These are phyloP conservation scores for Ceratocystis albifundus DNA, from an alignment of 2,329 filamentous ascomycete genomes.

Conservation along the genomic window DNA sequence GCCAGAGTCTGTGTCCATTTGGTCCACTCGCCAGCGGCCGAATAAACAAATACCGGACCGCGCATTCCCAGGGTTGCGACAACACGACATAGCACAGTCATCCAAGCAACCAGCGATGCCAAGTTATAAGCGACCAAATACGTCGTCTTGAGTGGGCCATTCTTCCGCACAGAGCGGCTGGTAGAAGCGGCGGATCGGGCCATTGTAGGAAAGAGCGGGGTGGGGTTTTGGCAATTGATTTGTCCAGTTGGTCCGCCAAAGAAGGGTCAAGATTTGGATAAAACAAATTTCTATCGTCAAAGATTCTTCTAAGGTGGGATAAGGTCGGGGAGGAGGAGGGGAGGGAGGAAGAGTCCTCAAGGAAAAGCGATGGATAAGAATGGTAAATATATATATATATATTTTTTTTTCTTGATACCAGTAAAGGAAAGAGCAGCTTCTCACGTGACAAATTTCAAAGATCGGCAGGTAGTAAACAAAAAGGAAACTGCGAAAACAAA, in stretches of 20 bases:
- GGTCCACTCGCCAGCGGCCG: slow-evolving; percentile 52
- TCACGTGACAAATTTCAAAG: slow-evolving; percentile 1
- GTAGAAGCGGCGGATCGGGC: slow-evolving; percentile 20
- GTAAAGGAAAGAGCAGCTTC: not conserved
- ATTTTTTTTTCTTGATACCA: slow-evolving; percentile 1
- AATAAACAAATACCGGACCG: slow-evolving; percentile 50
- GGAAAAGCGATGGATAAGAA: slow-evolving; percentile 3
- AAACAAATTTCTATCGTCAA: not conserved
- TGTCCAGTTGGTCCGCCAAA: not conserved
- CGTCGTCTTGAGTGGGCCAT: slow-evolving; percentile 37
- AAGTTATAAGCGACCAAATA: slow-evolving; percentile 85
- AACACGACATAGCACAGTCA: slow-evolving; percentile 60
- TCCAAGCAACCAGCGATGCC: slow-evolving; percentile 66
- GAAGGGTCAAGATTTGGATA: not conserved
- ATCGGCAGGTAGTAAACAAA: not conserved
- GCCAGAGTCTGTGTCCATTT: slow-evolving; percentile 78
- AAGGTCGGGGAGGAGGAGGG: not conserved
- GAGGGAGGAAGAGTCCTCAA: not conserved
- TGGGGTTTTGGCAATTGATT: not conserved
- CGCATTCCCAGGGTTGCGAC: slow-evolving; percentile 41
- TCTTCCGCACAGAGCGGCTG: slow-evolving; percentile 25
- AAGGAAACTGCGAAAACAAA: not conserved
- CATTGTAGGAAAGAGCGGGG: not conserved
- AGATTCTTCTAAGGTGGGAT: not conserved
- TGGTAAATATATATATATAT: no score